Percentiles rank a stretch among this genome's conserved stretches.
Conservation (phyloP, 176 grass and related monocot genomes). For the Ensete glaucum region DNA sequence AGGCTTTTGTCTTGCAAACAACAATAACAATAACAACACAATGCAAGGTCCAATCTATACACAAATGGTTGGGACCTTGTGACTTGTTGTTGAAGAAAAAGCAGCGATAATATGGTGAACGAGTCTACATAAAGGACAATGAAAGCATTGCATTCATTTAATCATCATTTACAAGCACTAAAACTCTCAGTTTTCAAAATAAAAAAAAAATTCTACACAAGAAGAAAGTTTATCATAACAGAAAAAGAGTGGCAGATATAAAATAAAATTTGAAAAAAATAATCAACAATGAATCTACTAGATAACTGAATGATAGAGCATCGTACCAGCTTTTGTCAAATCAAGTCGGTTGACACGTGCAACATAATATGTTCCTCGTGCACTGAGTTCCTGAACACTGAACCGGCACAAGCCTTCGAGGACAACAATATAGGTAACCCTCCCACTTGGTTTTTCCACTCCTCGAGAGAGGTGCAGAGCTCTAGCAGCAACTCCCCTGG, state of each 20-base stretch:
- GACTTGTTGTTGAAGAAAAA: too few relatives aligned
- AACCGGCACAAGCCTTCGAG: constrained; percentile 97
- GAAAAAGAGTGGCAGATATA: background rate
- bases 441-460: constrained; percentile 96
- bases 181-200: background rate
- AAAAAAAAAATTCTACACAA: too few relatives aligned
- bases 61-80: too few relatives aligned
- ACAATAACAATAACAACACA: too few relatives aligned
- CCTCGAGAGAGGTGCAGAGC: constrained; percentile 96
- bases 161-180: background rate
- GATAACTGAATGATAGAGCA: background rate
- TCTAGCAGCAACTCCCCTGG: constrained; percentile 95
- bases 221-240: too few relatives aligned
- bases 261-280: constrained; percentile 1
- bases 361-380: constrained; percentile 83
- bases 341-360: constrained; percentile 85
- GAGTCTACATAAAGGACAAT: too few relatives aligned
- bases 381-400: constrained; percentile 77
- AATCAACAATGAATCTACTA: constrained; percentile 2
- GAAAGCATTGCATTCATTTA: too few relatives aligned
- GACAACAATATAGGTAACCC: constrained; percentile 93
- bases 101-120: too few relatives aligned
- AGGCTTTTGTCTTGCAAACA: too few relatives aligned
- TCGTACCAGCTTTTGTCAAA: constrained; percentile 82
- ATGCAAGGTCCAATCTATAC: too few relatives aligned